Conservation (phyloP, 2,329 filamentous ascomycete species). For the Ascochyta fabae region DNA sequence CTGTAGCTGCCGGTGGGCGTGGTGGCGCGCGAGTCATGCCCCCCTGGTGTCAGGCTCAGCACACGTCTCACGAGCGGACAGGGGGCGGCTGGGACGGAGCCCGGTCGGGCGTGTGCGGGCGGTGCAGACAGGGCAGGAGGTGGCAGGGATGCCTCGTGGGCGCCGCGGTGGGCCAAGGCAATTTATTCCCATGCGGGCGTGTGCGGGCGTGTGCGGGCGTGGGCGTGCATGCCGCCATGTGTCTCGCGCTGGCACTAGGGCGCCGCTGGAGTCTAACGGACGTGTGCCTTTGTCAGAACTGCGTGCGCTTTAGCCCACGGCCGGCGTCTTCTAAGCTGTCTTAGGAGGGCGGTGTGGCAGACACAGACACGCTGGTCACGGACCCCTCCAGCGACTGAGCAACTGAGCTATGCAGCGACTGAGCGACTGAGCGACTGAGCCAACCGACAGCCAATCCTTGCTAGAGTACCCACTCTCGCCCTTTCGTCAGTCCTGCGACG, state of each 20-base stretch:
- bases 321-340: conserved; percentile 35
- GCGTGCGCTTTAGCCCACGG: conserved; percentile 38
- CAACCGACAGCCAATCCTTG: conserved; percentile 34
- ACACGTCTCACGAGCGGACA: conserved; percentile 14
- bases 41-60: conserved; percentile 5
- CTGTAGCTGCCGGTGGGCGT: too few species aligned
- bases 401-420: not conserved
- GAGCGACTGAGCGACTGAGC: not conserved
- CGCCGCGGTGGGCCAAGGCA: conserved; percentile 35
- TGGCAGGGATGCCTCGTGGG: conserved; percentile 46
- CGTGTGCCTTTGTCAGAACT: conserved; percentile 40
- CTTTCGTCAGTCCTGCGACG: conserved; percentile 39
- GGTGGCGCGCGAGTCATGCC: conserved; percentile 1
- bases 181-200: conserved; percentile 38
- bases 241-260: conserved; percentile 33
- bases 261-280: conserved; percentile 21
- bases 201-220: conserved; percentile 30
- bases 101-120: conserved; percentile 16
- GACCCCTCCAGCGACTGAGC: conserved; percentile 16
- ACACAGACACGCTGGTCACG: conserved; percentile 30
- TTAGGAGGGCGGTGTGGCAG: conserved; percentile 41
- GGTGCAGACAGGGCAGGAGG: conserved; percentile 7
- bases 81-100: conserved; percentile 18
- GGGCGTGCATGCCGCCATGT: conserved; percentile 38
- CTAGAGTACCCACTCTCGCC: conserved; percentile 46